Evolutionary conservation across 805 yeast species (phyloP), one percentile per base, ranked within the genome.

Genomic region (Wickerhamiella bombiphila): DNA sequence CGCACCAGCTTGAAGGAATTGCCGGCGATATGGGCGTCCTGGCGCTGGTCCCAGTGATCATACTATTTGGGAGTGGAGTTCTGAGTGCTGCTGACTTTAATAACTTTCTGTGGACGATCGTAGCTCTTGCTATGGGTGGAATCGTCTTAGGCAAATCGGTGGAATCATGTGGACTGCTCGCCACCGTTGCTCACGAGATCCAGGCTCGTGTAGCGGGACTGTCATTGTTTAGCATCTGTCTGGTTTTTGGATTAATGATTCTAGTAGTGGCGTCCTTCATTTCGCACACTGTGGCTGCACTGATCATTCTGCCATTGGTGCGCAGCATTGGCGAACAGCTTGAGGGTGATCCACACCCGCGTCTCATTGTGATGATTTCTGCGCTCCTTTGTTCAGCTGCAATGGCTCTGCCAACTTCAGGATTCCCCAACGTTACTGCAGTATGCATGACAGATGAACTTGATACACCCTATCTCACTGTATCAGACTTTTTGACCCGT

Each of bases 21-120:
- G 73, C 88, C 53, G 98, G 98, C 24, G 95, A 86, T 50, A 83
- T 86, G 91, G 98, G 98, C n/a, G 76, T 86, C 46, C 75, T 91
- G 42, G 93, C 97, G 0, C 68, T 91, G 39, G 68, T 86, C 14
- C 96, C 98, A 8, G 70, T 88, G 51, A 69, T 85, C n/a, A 59
- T 83, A n/a, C 77, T 88, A 52, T 88, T 88, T 53, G 97, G 95
- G 4, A 73, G 94, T 0, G 95, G 96, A 1, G 59, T 86, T 15
- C 63, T 88, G 42, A 73, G 80, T 6, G 77, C 85, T 1, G 94
- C 86, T 40, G 98, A 88, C 54, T 85, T 88, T 59, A 88, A 91
- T 59, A 88, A 83, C 56, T 88, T 88, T 56, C 75, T 94, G 46
- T 88, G 98, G 98, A 85, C 93, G 3, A 91, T 88, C 49, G 91